These are phyloP conservation scores for Phaseolus coccineus DNA, from an alignment of 331 rosid genomes.

Conservation along the genomic window DNA sequence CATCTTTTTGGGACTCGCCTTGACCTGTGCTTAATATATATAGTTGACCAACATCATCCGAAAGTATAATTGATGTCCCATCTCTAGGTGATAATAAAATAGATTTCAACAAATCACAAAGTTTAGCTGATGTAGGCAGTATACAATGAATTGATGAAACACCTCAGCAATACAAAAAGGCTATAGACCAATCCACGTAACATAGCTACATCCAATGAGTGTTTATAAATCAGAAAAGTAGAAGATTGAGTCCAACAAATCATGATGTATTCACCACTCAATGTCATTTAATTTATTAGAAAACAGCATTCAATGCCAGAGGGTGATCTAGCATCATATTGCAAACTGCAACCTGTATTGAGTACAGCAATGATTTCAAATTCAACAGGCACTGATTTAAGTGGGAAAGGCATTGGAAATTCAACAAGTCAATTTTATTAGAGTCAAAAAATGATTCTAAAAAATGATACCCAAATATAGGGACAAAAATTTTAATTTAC, in stretches of 20 bases:
- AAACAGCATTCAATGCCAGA: conserved; percentile 11
- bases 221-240: not conserved
- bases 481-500: not conserved
- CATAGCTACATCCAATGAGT: conserved; percentile 2
- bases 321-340: conserved; percentile 2
- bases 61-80: conserved; percentile 95
- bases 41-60: conserved; percentile 98
- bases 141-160: conserved; percentile 27
- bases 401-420: not conserved
- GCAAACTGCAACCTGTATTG: not conserved
- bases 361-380: not conserved
- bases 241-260: not conserved
- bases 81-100: conserved; percentile 61
- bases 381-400: not conserved
- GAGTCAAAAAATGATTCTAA: not conserved
- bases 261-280: conserved; percentile 10
- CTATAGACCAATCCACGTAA: conserved; percentile 1
- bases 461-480: not conserved
- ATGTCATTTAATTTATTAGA: conserved; percentile 1
- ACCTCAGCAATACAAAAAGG: conserved; percentile 4
- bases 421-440: not conserved
- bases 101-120: conserved; percentile 18
- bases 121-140: conserved; percentile 15
- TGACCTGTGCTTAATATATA: conserved; percentile 93
- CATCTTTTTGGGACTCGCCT: conserved; percentile 96